Evolutionary conservation across 306 rosid genomes (phyloP).

Genomic region (Lupinus albus): DNA sequence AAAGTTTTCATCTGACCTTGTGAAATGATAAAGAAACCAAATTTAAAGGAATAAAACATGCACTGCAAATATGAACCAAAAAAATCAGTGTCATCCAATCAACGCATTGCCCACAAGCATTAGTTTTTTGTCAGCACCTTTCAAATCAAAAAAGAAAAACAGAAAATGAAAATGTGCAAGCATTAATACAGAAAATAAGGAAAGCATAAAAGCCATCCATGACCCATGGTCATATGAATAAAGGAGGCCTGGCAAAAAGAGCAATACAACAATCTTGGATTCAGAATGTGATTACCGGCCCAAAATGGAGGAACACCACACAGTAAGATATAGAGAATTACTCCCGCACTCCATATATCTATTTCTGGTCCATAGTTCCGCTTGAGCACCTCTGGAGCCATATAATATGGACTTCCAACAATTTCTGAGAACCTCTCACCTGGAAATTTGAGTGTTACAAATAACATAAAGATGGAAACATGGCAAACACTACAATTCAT

Average conservation of each 20-base stretch:
- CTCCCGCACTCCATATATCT: conserved; percentile 90
- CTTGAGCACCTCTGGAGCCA: conserved; percentile 89
- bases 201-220: neutral
- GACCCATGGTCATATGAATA: neutral
- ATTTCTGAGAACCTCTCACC: conserved; percentile 79
- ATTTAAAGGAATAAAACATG: neutral
- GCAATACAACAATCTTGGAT: neutral
- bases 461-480: conserved; percentile 9
- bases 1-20: neutral
- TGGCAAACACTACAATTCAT: neutral
- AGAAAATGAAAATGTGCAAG: neutral
- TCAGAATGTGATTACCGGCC: conserved; percentile 61
- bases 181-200: conserved; percentile 6
- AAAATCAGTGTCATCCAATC: neutral
- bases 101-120: neutral
- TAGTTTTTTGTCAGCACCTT: neutral
- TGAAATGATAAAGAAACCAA: conserved; percentile 2
- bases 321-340: conserved; percentile 73
- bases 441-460: conserved; percentile 18
- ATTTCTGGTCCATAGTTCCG: conserved; percentile 81
- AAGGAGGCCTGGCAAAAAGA: conserved; percentile 1
- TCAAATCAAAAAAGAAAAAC: neutral
- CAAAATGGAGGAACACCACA: conserved; percentile 88
- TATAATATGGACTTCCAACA: conserved; percentile 85
- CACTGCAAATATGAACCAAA: neutral